Conservation (phyloP, 1,284 basidiomycete species). For the Anthracocystis panici-leucophaei region DNA sequence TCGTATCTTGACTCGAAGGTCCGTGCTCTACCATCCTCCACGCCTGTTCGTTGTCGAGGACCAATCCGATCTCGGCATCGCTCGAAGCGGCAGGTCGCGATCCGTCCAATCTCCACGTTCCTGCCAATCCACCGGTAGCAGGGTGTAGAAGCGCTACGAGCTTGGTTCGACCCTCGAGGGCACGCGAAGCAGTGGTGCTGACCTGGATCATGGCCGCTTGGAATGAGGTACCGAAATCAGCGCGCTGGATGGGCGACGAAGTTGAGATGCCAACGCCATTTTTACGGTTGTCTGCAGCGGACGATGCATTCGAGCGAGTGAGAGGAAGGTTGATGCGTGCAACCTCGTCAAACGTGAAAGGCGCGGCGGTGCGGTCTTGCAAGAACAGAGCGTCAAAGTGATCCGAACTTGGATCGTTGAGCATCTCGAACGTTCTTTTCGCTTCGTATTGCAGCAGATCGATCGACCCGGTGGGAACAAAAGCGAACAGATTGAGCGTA, state of each 20-base stretch:
- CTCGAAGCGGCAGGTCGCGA: conserved; percentile 30
- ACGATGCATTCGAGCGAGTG: conserved; percentile 8
- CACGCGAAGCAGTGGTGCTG: conserved; percentile 55
- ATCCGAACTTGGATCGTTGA: conserved; percentile 72
- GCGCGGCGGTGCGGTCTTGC: conserved; percentile 66
- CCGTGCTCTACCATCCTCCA: conserved; percentile 68
- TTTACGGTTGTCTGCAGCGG: neutral
- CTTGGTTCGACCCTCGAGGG: conserved; percentile 44
- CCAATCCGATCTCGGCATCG: conserved; percentile 55
- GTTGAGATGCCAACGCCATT: conserved; percentile 24
- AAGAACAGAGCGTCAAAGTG: conserved; percentile 83
- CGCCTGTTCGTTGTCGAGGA: conserved; percentile 60
- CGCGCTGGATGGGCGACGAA: conserved; percentile 31
- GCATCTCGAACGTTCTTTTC: conserved; percentile 58
- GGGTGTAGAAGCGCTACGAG: conserved; percentile 48
- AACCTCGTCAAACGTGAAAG: conserved; percentile 69
- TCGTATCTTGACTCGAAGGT: conserved; percentile 73
- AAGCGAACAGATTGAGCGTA: conserved; percentile 79
- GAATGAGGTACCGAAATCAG: conserved; percentile 53
- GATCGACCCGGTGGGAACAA: conserved; percentile 73
- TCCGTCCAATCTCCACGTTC: conserved; percentile 47
- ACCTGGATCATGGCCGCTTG: conserved; percentile 45
- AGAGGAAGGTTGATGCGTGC: conserved; percentile 53
- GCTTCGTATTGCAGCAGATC: conserved; percentile 75
- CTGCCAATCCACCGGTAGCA: conserved; percentile 38